phyloP scores from a whole-genome alignment of 2,329 filamentous ascomycete genomes.

The Aspergillus ochraceus region DNA sequence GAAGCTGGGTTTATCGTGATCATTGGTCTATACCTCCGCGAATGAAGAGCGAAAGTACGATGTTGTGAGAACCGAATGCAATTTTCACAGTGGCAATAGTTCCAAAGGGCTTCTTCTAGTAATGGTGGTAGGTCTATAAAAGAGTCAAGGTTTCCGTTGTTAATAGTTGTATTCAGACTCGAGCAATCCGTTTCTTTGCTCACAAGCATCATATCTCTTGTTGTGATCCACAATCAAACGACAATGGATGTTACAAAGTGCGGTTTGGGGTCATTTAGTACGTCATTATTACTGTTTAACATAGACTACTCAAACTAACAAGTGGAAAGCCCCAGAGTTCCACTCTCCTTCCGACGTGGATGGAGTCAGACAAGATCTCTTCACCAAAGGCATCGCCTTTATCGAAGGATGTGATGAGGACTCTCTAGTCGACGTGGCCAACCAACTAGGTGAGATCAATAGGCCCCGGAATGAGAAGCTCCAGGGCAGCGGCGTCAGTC shows the following conservation, averaged over 20 bases:
- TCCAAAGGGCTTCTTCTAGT: too few species aligned
- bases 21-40: neutral
- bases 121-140: too few species aligned
- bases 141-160: too few species aligned
- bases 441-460: conserved; percentile 9
- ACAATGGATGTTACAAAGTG: neutral
- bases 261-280: neutral
- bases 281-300: neutral
- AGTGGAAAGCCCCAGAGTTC: conserved; percentile 5
- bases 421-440: conserved; percentile 2
- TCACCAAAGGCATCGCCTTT: conserved; percentile 12
- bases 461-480: conserved; percentile 10
- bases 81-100: too few species aligned
- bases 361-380: conserved; percentile 7
- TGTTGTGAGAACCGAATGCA: neutral
- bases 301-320: neutral
- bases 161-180: neutral
- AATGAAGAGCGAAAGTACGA: neutral
- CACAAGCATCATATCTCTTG: neutral
- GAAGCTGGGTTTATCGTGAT: neutral
- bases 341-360: conserved; percentile 5
- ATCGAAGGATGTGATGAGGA: conserved; percentile 9
- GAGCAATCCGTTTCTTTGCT: neutral
- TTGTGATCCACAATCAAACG: neutral
- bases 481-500: conserved; percentile 13